Base-by-base conservation (phyloP, 2,329 filamentous ascomycete genomes). In the Stagonosporopsis rhizophila region DNA sequence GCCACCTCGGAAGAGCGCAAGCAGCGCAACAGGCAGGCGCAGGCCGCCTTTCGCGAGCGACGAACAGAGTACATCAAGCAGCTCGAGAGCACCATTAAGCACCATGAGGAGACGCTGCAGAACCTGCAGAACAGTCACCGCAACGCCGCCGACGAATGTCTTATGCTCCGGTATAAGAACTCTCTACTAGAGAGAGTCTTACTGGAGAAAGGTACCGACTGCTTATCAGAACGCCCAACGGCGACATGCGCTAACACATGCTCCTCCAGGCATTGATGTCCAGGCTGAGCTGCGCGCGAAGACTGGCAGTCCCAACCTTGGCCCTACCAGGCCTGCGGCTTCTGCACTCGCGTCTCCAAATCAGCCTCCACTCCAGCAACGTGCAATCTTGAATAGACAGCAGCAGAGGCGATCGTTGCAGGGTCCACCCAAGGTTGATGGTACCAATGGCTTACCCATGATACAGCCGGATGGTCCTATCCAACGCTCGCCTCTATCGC, bases 11-110 rank as follows among this genome's bases (percentile, higher is more conserved):
- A 99, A 78, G 95, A 99, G 79, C 89, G 95, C 72, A 98, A 99
- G 81, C 95, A 98, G 80, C 87, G 95, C 64, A 99, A 99, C 75
- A 85, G 95, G 68, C 95, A 98, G 81, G 95, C 95, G 44, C 95
- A 99, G 79, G 95, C 95, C 52, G 95, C 95, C 55, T 99, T 99
- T 73, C 89, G 95, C 67, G 95, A 99, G 80, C 89, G 95, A 65
- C 89, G 95, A 56, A 98, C 94, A 52, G 95, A 99, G 81, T 99
- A 99, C 78, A 99, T 99, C 81, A 98, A 98, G 81, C 95, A 99
- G 78, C 85, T 99, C 23, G 95, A 99, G 80, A 92, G 94, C 68
- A 96, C 93, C 52, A 98, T 99, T 78, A 94, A 95, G 72, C 91
- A 95, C 67, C 94, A 98, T 82, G 95, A 99, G 79, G 92, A 96